phyloP scores from a whole-genome alignment of 1,284 basidiomycete species.

The Leccinum variabile region DNA sequence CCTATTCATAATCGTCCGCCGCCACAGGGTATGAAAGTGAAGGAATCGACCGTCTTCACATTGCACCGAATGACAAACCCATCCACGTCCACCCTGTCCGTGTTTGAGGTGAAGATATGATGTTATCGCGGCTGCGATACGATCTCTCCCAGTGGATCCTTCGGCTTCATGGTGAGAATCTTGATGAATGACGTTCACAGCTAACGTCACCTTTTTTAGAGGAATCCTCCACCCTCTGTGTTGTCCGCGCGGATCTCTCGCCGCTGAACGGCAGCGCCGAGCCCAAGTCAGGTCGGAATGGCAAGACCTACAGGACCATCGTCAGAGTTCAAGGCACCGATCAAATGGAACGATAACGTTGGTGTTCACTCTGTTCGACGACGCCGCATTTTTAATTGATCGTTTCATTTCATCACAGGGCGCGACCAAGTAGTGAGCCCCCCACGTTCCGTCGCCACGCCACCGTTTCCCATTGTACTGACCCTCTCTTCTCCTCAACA shows the following conservation, averaged over 20 bases:
- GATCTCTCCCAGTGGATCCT: constrained; percentile 69
- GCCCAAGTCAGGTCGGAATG: constrained; percentile 59
- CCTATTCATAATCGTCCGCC: constrained; percentile 8
- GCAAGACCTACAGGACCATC: constrained; percentile 76
- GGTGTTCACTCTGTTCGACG: constrained; percentile 23
- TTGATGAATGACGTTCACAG: neutral
- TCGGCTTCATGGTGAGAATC: constrained; percentile 51
- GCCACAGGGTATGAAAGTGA: constrained; percentile 63
- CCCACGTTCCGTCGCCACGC: constrained; percentile 24
- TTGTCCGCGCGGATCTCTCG: constrained; percentile 73
- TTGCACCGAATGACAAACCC: constrained; percentile 75
- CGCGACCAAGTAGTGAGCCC: constrained; percentile 60
- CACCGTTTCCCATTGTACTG: neutral
- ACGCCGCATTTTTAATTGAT: constrained; percentile 10
- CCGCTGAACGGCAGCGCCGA: constrained; percentile 66
- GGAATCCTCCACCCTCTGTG: constrained; percentile 71
- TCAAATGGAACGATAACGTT: constrained; percentile 79
- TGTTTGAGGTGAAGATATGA: constrained; percentile 81
- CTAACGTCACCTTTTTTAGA: constrained; percentile 40
- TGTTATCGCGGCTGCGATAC: constrained; percentile 69
- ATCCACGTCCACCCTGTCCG: constrained; percentile 67
- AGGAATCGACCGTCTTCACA: constrained; percentile 79
- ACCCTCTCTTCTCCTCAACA: constrained; percentile 29
- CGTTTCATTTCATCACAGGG: constrained; percentile 41
- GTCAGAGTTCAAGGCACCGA: constrained; percentile 74